A percentile compares a stretch with the other conserved stretches of the same genome.
phyloP scores from a whole-genome alignment of 805 yeast species.

The Starmera pachycereana region DNA sequence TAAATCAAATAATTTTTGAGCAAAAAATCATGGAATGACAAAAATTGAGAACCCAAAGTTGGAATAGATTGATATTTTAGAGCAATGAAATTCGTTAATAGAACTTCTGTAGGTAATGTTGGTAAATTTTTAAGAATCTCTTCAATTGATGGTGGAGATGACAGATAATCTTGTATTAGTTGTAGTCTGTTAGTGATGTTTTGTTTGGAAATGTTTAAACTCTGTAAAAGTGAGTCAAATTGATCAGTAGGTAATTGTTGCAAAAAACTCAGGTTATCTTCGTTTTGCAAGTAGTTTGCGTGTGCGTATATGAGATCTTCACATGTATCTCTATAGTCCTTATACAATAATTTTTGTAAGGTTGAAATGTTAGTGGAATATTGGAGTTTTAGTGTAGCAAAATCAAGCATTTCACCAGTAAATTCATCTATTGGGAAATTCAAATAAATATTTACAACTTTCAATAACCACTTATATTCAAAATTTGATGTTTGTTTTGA shows the following conservation, averaged over 20 bases:
- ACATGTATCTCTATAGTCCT: conserved; percentile 11
- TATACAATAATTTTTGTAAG: conserved; percentile 17
- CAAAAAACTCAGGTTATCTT: neutral
- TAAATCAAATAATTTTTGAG: conserved; percentile 2
- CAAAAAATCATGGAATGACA: conserved; percentile 7
- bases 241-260: neutral
- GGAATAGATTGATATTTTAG: neutral
- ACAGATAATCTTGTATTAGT: too few relatives aligned
- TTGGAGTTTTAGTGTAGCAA: conserved; percentile 7
- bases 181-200: neutral
- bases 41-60: neutral
- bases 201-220: neutral
- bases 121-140: neutral
- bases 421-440: conserved; percentile 34
- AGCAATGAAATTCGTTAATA: neutral
- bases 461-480: neutral
- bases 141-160: too few relatives aligned
- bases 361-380: conserved; percentile 5
- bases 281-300: conserved; percentile 5
- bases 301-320: neutral
- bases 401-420: conserved; percentile 20
- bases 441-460: conserved; percentile 16
- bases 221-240: neutral
- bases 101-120: neutral
- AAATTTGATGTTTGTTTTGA: neutral